Conservation (phyloP, 169 alveolate species). For the Plasmodium sp. region DNA sequence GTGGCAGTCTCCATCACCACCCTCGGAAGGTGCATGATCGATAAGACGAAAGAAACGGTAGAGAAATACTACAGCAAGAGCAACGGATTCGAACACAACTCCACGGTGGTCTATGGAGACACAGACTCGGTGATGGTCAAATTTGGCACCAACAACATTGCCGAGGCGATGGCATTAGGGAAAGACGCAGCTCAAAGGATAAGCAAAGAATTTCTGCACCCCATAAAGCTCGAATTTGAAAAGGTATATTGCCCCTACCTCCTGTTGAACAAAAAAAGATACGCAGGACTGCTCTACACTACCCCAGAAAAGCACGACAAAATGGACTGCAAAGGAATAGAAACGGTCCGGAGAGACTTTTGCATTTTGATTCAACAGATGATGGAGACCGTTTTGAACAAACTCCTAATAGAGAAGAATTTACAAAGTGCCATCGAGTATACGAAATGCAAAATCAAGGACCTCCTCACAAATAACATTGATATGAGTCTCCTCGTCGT, state of each 20-base stretch:
- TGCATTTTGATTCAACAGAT: slow-evolving; percentile 96
- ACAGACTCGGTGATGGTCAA: slow-evolving; percentile 99
- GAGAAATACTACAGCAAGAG: slow-evolving; percentile 85
- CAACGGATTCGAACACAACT: slow-evolving; percentile 94
- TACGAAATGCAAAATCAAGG: slow-evolving; percentile 83
- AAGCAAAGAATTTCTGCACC: slow-evolving; percentile 90
- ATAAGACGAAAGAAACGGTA: slow-evolving; percentile 84
- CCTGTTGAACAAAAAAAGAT: slow-evolving; percentile 96
- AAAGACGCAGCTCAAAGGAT: slow-evolving; percentile 95
- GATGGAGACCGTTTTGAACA: slow-evolving; percentile 93
- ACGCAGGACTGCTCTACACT: slow-evolving; percentile 97
- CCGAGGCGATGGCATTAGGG: slow-evolving; percentile 95
- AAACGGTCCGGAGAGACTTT: slow-evolving; percentile 98
- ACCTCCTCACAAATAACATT: slow-evolving; percentile 95
- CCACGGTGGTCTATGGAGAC: slow-evolving; percentile 97
- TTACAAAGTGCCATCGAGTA: slow-evolving; percentile 94
- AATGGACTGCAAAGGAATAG: slow-evolving; percentile 98
- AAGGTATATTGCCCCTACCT: slow-evolving; percentile 98
- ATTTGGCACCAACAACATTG: slow-evolving; percentile 92
- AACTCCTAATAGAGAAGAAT: slow-evolving; percentile 93
- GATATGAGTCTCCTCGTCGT: slow-evolving; percentile 97
- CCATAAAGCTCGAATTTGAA: slow-evolving; percentile 98
- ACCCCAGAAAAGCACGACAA: slow-evolving; percentile 96
- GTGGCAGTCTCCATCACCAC: slow-evolving; percentile 97
- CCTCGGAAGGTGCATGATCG: slow-evolving; percentile 97